Percentiles rank a stretch among this genome's conserved stretches.
Evolutionary conservation across 805 yeast species (phyloP).

Genomic region (Scheffersomyces coipomensis): DNA sequence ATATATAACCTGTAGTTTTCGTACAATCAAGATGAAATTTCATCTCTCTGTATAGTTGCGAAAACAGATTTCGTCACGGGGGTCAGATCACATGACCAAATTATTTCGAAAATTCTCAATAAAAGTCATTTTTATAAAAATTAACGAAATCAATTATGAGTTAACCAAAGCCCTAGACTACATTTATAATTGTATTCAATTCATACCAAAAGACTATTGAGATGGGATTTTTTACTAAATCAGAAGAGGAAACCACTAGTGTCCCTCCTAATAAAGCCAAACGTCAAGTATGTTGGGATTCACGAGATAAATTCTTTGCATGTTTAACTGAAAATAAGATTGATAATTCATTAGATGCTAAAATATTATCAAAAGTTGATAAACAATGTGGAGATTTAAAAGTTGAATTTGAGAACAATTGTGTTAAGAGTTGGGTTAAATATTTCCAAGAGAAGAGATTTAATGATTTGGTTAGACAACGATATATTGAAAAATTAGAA

Average conservation of each 20-base stretch:
- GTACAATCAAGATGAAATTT: no score
- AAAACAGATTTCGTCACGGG: no score
- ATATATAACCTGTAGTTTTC: no score
- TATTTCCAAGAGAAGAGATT: conserved; percentile 90
- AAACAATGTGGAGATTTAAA: conserved; percentile 57
- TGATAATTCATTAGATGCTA: conserved; percentile 65
- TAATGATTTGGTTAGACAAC: conserved; percentile 67
- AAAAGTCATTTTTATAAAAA: no score
- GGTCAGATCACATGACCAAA: no score
- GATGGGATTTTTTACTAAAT: conserved; percentile 54
- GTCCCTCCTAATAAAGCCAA: conserved; percentile 60
- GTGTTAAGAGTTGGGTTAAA: conserved; percentile 84
- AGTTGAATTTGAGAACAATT: conserved; percentile 62
- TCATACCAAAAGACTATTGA: no score
- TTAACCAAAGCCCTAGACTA: no score
- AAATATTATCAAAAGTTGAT: conserved; percentile 45
- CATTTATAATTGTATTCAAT: no score
- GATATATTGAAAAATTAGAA: conserved; percentile 68
- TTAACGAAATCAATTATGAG: no score
- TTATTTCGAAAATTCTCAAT: no score
- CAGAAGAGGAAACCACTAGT: conserved; percentile 29
- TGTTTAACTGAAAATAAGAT: conserved; percentile 72
- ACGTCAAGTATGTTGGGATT: conserved; percentile 84
- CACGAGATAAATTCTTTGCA: conserved; percentile 73
- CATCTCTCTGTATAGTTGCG: no score